Base-by-base conservation (phyloP, 768 basidiomycete species). In the Pulveroboletus sp. region DNA sequence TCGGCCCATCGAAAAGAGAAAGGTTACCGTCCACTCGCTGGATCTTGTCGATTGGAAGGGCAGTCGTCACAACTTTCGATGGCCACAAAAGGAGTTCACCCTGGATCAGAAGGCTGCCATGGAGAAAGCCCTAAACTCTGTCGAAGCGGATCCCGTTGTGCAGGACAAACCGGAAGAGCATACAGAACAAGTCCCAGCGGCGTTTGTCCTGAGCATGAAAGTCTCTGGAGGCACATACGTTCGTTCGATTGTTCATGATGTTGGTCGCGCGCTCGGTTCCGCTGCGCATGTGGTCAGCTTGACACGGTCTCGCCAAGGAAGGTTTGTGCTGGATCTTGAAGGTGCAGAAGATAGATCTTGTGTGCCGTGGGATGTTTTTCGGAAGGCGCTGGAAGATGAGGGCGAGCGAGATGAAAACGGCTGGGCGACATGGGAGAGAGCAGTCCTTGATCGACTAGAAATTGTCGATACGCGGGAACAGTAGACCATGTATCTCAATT, bases 171-270 rank as follows among this genome's bases (percentile, higher is more conserved):
- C 50, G n/a, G 70, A 69, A 21, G 52, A 60, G 43, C 55, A 66
- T 10, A 60, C 62, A 24, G 71, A 76, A 45, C 59, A 60, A 33
- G 60, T 67, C 4, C 90, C 94, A 2, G 78, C 85, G 1, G 86
- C 86, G 19, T 97, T 98, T 66, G 84, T 86, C 9, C 73, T 99
- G 53, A 80, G 79, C 47, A 95, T 99, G 94, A 87, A 77, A 53
- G 97, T 98, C 6, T 94, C 94, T 9, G 89, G 90, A 23, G 97
- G 97, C 34, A 98, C 97, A 13, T 99, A 99, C 61, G 94, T 99
- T 45, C 86, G 97, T 42, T 94, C 89, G 1, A 87, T 99, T 56
- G 87, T 94, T 36, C 93, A 98, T 65, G 97, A 99, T 65, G 76
- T 99, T 8, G 92, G 87, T 14, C 82, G 82, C 53, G 79, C 84